A percentile compares a stretch with the other conserved stretches of the same genome.
These are phyloP conservation scores for Exidia glandulosa DNA, from an alignment of 768 basidiomycete genomes.

Conservation along the genomic window DNA sequence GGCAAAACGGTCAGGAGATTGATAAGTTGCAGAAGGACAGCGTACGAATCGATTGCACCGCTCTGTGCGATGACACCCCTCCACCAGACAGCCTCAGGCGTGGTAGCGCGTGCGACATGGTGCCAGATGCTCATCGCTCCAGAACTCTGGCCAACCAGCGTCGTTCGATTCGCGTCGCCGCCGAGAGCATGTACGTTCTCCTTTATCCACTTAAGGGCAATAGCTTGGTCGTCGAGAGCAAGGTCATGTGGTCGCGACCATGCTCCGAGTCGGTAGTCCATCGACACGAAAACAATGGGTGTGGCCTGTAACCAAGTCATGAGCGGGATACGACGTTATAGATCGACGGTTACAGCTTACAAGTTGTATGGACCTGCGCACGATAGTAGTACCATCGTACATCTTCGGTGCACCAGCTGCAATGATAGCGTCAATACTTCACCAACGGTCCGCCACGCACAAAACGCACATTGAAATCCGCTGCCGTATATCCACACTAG, in stretches of 20 bases:
- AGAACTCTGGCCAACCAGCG: constrained; percentile 12
- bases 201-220: constrained; percentile 13
- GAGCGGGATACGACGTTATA: neutral
- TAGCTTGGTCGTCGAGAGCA: constrained; percentile 5
- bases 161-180: constrained; percentile 8
- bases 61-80: no score
- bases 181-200: constrained; percentile 15
- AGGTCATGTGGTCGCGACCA: neutral
- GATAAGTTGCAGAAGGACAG: no score
- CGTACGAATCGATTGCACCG: no score
- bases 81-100: no score
- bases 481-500: constrained; percentile 37
- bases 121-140: constrained; percentile 19
- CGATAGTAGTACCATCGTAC: constrained; percentile 22
- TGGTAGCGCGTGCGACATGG: constrained; percentile 3
- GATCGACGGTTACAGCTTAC: constrained; percentile 7
- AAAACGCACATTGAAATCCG: constrained; percentile 13
- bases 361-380: constrained; percentile 15
- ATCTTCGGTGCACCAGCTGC: constrained; percentile 13
- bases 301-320: no score
- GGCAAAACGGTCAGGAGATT: no score
- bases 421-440: neutral
- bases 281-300: no score
- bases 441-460: neutral
- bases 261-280: no score